phyloP scores from a whole-genome alignment of 2,329 filamentous ascomycete species.

The Fusarium udum region DNA sequence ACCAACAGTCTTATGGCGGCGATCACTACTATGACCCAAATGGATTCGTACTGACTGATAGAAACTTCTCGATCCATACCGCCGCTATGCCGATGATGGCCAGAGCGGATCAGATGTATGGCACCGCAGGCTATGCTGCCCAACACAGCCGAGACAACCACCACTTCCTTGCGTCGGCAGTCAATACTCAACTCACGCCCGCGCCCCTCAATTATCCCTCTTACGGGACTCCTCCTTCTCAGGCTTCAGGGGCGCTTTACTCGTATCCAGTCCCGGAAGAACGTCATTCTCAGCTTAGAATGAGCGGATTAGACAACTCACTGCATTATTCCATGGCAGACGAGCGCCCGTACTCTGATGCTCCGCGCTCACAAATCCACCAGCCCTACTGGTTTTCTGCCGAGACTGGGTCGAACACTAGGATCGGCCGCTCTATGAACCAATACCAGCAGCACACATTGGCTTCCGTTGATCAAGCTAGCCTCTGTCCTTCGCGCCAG shows the following conservation, averaged over 20 bases:
- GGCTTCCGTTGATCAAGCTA: neutral
- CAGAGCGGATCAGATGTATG: neutral
- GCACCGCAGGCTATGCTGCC: neutral
- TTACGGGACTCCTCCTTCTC: neutral
- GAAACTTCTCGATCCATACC: neutral
- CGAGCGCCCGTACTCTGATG: neutral
- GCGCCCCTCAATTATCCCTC: neutral
- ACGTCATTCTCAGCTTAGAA: neutral
- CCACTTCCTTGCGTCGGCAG: neutral
- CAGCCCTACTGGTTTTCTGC: conserved; percentile 19
- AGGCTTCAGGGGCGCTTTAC: neutral
- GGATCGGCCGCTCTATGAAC: conserved; percentile 17
- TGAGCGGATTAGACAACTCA: neutral
- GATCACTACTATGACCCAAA: neutral
- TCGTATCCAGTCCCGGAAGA: neutral
- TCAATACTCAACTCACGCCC: neutral
- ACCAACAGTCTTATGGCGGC: neutral
- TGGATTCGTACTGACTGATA: conserved; percentile 19
- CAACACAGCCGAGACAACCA: neutral
- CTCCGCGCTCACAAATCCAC: conserved; percentile 8
- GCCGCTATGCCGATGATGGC: neutral
- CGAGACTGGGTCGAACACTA: conserved; percentile 16
- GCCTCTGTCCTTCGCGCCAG: neutral
- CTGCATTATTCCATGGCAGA: neutral
- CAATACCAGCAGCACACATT: conserved; percentile 18